Base-by-base conservation (phyloP, 2,329 filamentous ascomycete species). In the Fusarium staphyleae region DNA sequence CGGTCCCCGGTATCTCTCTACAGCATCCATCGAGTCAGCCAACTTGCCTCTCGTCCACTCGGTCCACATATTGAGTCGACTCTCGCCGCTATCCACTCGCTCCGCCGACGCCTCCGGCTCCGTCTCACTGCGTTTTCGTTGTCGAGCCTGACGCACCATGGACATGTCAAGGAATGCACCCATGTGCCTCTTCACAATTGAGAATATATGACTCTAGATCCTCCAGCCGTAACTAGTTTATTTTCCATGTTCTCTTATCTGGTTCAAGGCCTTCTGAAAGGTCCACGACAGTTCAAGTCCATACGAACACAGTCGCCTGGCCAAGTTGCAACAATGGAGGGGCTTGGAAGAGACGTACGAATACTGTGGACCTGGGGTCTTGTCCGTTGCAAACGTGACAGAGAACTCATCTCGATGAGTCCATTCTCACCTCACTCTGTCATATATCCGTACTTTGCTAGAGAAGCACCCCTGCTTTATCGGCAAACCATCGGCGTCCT, bases 81-180 rank as follows among this genome's bases (percentile, higher is more conserved):
- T 55, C 46, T 39, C 35, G 28, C 29, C 35, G 28, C 29, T 57
- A 56, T 55, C 55, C 51, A 56, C 53, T 48, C 45, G 30, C 48
- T 56, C 54, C 48, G 36, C 39, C 46, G 49, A 37, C 51, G 28
- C 51, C 40, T 43, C 29, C 35, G 41, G 63, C 49, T 52, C 24
- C 35, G 40, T 52, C 42, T 28, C 35, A 41, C n/a, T n/a, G n/a
- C n/a, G n/a, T n/a, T n/a, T n/a, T n/a, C n/a, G n/a, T n/a, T n/a
- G n/a, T n/a, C 46, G 39, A 49, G 49, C 35, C 35, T 39, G 32
- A 43, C 52, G 11, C 44, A 52, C 44, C 55, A 45, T 57, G 42
- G 43, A 42, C 35, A 57, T 53, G 29, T 29, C 45, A 41, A 50
- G 52, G 43, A 47, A n/a, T n/a, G n/a, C n/a, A n/a, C n/a, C n/a